These are phyloP conservation scores for Aspergillus bridgeri DNA, from an alignment of 495 filamentous ascomycete genomes.

Conservation along the genomic window DNA sequence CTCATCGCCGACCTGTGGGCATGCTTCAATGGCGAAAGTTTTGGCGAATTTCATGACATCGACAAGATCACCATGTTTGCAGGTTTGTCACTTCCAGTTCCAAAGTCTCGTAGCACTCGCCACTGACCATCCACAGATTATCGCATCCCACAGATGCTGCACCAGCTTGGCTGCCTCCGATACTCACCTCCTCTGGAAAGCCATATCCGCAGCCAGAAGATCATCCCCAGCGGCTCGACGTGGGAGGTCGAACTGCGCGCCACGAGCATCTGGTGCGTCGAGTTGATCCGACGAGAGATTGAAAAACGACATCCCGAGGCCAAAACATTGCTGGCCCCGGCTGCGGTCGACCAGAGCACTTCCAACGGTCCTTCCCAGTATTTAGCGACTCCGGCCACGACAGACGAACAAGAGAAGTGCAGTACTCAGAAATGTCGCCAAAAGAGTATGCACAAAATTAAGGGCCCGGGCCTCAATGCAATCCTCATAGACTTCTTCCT, in stretches of 20 bases:
- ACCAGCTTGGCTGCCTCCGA: constrained; percentile 74
- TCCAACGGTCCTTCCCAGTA: not conserved
- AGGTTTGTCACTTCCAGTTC: constrained; percentile 32
- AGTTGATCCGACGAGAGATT: constrained; percentile 85
- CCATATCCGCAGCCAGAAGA: constrained; percentile 58
- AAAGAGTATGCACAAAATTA: constrained; percentile 18
- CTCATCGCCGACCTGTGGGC: constrained; percentile 95
- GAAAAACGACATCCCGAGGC: constrained; percentile 63
- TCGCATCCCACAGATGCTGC: constrained; percentile 88
- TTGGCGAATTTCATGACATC: constrained; percentile 86
- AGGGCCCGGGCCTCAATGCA: constrained; percentile 62
- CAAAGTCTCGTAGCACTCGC: not conserved
- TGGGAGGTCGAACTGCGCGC: constrained; percentile 91
- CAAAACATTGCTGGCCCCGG: constrained; percentile 14
- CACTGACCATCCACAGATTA: constrained; percentile 60
- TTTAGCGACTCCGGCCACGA: not conserved
- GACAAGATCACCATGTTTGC: constrained; percentile 97
- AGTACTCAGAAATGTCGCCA: constrained; percentile 12
- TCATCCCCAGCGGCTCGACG: constrained; percentile 64
- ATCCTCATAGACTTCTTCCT: constrained; percentile 95
- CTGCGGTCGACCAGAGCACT: constrained; percentile 2
- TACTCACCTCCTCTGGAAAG: constrained; percentile 77
- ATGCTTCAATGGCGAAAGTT: constrained; percentile 76
- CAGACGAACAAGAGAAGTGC: constrained; percentile 9
- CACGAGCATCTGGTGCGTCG: constrained; percentile 89